phyloP scores from a whole-genome alignment of 192 early-diverging fungal genomes.

The Phlyctochytrium arcticum region DNA sequence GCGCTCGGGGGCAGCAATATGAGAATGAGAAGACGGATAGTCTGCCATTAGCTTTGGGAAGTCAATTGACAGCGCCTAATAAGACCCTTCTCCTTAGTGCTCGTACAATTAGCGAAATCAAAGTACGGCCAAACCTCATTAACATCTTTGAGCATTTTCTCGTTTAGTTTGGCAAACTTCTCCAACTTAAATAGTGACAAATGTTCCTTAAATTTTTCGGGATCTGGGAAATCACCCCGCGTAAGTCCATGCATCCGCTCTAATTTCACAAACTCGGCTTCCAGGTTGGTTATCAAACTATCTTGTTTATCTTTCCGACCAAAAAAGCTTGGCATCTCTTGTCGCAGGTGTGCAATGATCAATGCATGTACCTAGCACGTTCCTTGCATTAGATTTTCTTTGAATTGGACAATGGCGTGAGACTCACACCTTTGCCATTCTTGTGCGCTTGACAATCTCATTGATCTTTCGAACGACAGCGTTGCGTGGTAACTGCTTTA shows the following conservation, averaged over 20 bases:
- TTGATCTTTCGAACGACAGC: constrained; percentile 82
- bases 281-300: constrained; percentile 66
- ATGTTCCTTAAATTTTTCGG: constrained; percentile 64
- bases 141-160: constrained; percentile 57
- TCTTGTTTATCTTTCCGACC: constrained; percentile 74
- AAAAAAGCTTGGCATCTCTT: constrained; percentile 80
- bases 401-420: neutral
- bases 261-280: constrained; percentile 71
- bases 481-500: constrained; percentile 71
- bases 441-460: constrained; percentile 83
- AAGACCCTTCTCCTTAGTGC: neutral
- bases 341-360: constrained; percentile 77
- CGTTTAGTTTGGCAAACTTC: constrained; percentile 72
- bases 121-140: constrained; percentile 35
- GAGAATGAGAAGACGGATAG: constrained; percentile 55
- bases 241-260: constrained; percentile 67
- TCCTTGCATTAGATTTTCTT: constrained; percentile 11
- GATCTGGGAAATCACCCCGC: constrained; percentile 81
- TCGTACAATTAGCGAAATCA: constrained; percentile 1
- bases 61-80: constrained; percentile 60
- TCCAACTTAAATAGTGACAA: constrained; percentile 73
- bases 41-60: constrained; percentile 72
- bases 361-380: constrained; percentile 67
- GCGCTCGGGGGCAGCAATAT: constrained; percentile 28
- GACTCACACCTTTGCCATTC: constrained; percentile 57